phyloP scores from a whole-genome alignment of 495 filamentous ascomycete genomes.

The Penicillium mononematosum region DNA sequence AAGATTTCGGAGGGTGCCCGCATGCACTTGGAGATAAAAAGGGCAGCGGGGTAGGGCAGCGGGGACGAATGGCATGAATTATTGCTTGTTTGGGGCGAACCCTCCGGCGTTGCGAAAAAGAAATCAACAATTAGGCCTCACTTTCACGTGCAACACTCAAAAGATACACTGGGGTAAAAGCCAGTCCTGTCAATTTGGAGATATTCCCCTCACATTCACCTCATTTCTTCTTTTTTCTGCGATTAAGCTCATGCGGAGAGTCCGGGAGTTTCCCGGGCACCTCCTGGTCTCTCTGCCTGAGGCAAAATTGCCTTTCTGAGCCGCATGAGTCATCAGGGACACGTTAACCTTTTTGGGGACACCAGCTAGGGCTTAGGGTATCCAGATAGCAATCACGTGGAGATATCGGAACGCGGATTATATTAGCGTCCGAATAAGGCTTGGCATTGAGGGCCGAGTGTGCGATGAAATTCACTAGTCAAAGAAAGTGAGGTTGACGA shows the following conservation, averaged over 20 bases:
- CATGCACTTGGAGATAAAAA: slow-evolving; percentile 26
- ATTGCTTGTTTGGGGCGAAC: slow-evolving; percentile 32
- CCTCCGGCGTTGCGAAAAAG: slow-evolving; percentile 17
- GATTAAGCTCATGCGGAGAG: slow-evolving; percentile 15
- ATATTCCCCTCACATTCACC: slow-evolving; percentile 9
- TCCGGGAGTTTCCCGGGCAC: slow-evolving; percentile 9
- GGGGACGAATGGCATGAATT: slow-evolving; percentile 41
- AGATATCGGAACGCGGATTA: slow-evolving; percentile 28
- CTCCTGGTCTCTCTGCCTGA: slow-evolving; percentile 12
- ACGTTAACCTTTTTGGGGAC: neutral
- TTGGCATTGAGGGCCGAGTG: slow-evolving; percentile 45
- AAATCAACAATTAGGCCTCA: neutral
- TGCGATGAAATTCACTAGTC: slow-evolving; percentile 51
- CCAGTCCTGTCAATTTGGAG: neutral
- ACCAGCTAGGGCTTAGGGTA: slow-evolving; percentile 28
- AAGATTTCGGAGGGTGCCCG: slow-evolving; percentile 27
- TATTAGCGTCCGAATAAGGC: slow-evolving; percentile 24
- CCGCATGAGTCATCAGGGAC: slow-evolving; percentile 11
- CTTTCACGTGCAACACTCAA: neutral
- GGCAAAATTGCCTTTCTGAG: slow-evolving; percentile 4
- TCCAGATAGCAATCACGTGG: slow-evolving; percentile 30
- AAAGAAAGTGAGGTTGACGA: slow-evolving; percentile 41
- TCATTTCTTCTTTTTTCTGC: slow-evolving; percentile 1
- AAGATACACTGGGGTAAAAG: neutral
- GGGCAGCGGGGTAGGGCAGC: slow-evolving; percentile 41